Base-by-base conservation (phyloP, 2,329 filamentous ascomycete species). In the Sclerotinia minor region DNA sequence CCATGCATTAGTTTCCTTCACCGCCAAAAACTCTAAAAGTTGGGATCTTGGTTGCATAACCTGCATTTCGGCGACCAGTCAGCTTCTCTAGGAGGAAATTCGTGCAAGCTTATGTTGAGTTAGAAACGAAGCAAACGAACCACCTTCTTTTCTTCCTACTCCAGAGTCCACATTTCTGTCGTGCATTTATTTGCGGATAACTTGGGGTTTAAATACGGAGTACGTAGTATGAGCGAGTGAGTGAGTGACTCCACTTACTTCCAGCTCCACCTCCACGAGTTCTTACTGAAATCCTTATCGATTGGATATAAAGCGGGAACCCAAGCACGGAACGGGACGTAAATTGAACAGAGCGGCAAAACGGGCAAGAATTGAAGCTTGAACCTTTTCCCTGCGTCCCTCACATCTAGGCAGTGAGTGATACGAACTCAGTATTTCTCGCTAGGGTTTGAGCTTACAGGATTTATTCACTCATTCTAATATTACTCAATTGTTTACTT, bases 311-410 rank as follows among this genome's bases (percentile, higher is more conserved):
- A 45, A 26, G 54, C 41, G 44, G 26, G 45, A 35, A 26, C 38
- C 38, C 5, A 38, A 26, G 11, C 15, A 17, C n/a, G 21, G 64
- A 32, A 60, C 54, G 45, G 64, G n/a, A 59, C 64, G n/a, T 66
- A 24, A 49, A 44, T 66, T 60, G 64, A 29, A 66, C 64, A 66
- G 21, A 66, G 64, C 64, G 54, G 64, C 54, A n/a, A 32, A 50
- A n/a, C 29, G 53, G 21, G 17, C 35, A 38, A 45, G 41, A 35
- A 41, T 29, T 29, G 47, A 19, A 64, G 50, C 35, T 64, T 24
- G 50, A 54, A 59, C 54, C 63, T 52, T 52, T 65, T 52, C 32
- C 19, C n/a, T n/a, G n/a, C n/a, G n/a, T n/a, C 9, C 41, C 63
- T 65, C 63, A 44, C 19, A 29, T 17, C 41, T 35, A 21, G 44